These are phyloP conservation scores for Chaetomiaceae sp. DNA, from an alignment of 2,329 filamentous ascomycete genomes.

Conservation along the genomic window DNA sequence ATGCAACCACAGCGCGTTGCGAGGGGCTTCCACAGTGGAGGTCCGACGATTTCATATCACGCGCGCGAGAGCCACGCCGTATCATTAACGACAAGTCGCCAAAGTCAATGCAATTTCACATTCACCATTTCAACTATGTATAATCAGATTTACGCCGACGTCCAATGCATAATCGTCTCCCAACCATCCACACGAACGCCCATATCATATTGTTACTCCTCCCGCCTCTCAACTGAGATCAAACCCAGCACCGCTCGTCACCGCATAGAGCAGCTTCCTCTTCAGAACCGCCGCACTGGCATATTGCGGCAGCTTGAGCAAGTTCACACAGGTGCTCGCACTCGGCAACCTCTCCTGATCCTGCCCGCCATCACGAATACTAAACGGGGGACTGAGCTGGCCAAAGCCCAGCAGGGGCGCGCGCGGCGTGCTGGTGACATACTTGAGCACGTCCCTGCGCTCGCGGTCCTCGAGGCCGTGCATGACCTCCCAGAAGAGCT, in stretches of 20 bases:
- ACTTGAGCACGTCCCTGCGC: slow-evolving; percentile 81
- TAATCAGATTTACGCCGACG: no score
- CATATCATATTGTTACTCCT: no score
- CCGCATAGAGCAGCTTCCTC: slow-evolving; percentile 81
- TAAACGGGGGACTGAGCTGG: slow-evolving; percentile 78
- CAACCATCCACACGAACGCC: no score
- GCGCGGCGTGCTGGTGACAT: slow-evolving; percentile 87
- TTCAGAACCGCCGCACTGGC: slow-evolving; percentile 56
- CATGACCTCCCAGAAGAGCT: slow-evolving; percentile 91
- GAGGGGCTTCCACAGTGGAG: no score
- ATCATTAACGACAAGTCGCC: no score
- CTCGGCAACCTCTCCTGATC: slow-evolving; percentile 79
- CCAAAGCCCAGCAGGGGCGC: slow-evolving; percentile 86
- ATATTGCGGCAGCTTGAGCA: slow-evolving; percentile 88
- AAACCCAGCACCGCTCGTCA: slow-evolving; percentile 87
- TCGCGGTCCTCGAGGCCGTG: slow-evolving; percentile 67
- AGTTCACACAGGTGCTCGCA: slow-evolving; percentile 91
- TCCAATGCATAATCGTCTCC: no score
- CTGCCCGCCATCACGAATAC: slow-evolving; percentile 74
- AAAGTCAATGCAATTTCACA: no score
- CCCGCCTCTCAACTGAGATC: slow-evolving; percentile 56
- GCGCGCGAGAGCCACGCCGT: no score
- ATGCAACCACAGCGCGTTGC: no score
- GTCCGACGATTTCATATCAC: no score
- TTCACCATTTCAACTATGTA: no score